Conservation (phyloP, 768 basidiomycete species). For the Neoboletus brunneissimus region DNA sequence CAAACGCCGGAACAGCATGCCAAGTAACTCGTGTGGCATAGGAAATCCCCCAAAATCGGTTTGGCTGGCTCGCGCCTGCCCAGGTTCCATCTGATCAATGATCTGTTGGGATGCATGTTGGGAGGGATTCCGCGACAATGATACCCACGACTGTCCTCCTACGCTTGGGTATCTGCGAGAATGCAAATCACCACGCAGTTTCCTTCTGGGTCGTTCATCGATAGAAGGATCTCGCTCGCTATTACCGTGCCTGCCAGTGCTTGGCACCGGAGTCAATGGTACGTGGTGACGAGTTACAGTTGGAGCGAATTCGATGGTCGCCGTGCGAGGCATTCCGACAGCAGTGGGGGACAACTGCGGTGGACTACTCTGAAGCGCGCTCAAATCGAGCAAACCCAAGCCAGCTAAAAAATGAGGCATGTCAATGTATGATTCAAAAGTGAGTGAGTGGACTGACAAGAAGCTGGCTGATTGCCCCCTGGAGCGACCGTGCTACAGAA, state of each 20-base stretch:
- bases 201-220: slow-evolving; percentile 9
- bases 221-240: not conserved
- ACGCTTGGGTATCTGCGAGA: slow-evolving; percentile 14
- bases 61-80: slow-evolving; percentile 31
- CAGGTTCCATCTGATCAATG: slow-evolving; percentile 15
- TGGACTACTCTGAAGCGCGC: not conserved
- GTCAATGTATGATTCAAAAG: not conserved
- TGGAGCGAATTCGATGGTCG: slow-evolving; percentile 55
- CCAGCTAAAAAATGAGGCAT: slow-evolving; percentile 7
- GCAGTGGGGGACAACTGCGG: slow-evolving; percentile 3
- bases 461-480: not conserved
- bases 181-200: slow-evolving; percentile 5
- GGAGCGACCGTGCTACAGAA: slow-evolving; percentile 38
- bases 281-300: slow-evolving; percentile 26
- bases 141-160: slow-evolving; percentile 13
- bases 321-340: slow-evolving; percentile 37
- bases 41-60: slow-evolving; percentile 73
- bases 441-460: slow-evolving; percentile 11
- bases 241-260: slow-evolving; percentile 27
- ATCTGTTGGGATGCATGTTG: slow-evolving; percentile 8
- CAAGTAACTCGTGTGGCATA: slow-evolving; percentile 58
- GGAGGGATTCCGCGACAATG: slow-evolving; percentile 18
- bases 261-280: slow-evolving; percentile 25
- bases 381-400: slow-evolving; percentile 3
- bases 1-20: slow-evolving; percentile 45